Percentiles rank a stretch among this genome's conserved stretches.
Evolutionary conservation across 1,139 yeast genomes (phyloP).

Genomic region (Blastobotrys aristatus): DNA sequence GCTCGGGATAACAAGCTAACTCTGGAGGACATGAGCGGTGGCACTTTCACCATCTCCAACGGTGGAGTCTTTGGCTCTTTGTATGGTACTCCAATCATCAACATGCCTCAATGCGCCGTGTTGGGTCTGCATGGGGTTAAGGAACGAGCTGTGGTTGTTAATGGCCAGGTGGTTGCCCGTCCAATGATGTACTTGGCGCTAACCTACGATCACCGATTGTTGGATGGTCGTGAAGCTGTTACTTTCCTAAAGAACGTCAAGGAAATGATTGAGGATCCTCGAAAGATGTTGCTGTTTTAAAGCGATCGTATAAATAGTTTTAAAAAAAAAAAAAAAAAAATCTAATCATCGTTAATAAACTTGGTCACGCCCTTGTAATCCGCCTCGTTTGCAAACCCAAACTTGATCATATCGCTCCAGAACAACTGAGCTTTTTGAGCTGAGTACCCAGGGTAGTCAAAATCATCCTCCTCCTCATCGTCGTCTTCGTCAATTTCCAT

Average conservation of each 20-base stretch:
- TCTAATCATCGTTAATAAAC: background rate
- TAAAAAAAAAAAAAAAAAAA: background rate
- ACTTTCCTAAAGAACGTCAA: constrained; percentile 92
- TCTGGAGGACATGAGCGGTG: constrained; percentile 98
- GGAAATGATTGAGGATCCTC: constrained; percentile 98
- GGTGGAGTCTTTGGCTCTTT: constrained; percentile 99
- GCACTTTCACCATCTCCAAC: constrained; percentile 97
- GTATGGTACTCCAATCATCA: constrained; percentile 97
- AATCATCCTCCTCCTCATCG: constrained; percentile 57
- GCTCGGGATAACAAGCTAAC: constrained; percentile 97
- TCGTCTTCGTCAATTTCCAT: constrained; percentile 17
- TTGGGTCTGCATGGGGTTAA: constrained; percentile 96
- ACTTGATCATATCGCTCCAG: constrained; percentile 66
- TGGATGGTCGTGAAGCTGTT: constrained; percentile 99
- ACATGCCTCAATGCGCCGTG: constrained; percentile 97
- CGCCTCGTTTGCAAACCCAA: constrained; percentile 44
- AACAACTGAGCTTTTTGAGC: constrained; percentile 67
- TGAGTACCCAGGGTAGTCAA: constrained; percentile 73
- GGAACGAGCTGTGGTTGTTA: constrained; percentile 95
- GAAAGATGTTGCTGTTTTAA: constrained; percentile 85
- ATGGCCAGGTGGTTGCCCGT: constrained; percentile 93
- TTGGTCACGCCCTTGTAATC: constrained; percentile 24
- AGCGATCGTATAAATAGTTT: background rate
- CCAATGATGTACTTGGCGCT: constrained; percentile 99
- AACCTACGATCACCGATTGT: constrained; percentile 96